These are phyloP conservation scores for Xerocomus nothofagi DNA, from an alignment of 1,284 basidiomycete species.

Conservation along the genomic window DNA sequence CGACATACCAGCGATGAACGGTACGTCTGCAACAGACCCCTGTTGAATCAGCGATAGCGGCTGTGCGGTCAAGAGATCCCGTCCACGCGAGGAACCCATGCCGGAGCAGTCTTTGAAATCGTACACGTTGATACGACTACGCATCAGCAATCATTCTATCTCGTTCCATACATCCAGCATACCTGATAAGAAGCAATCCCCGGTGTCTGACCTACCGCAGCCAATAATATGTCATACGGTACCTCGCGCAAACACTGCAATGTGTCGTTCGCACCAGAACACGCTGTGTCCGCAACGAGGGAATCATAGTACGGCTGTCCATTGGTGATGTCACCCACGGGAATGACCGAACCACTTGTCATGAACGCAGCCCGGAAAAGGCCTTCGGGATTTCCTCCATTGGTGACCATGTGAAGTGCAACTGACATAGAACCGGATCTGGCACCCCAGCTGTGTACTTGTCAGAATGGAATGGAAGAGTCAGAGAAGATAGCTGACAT, in stretches of 20 bases:
- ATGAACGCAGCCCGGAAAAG: conserved; percentile 40
- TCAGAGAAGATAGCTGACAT: conserved; percentile 26
- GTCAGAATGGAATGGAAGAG: background rate
- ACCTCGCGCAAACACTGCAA: conserved; percentile 35
- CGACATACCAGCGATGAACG: conserved; percentile 43
- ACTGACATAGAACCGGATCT: conserved; percentile 37
- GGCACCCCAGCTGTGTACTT: conserved; percentile 29
- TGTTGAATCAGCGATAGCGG: conserved; percentile 42
- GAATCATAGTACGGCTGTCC: conserved; percentile 29
- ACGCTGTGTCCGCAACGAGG: conserved; percentile 23
- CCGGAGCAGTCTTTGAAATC: too few relatives aligned
- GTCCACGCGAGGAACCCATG: conserved; percentile 54
- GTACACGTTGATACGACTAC: conserved; percentile 39
- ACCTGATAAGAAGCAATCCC: conserved; percentile 49
- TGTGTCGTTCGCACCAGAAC: conserved; percentile 24
- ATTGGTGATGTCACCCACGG: conserved; percentile 24
- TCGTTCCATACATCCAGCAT: background rate
- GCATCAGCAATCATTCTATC: background rate
- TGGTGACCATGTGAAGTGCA: conserved; percentile 30
- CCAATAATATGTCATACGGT: conserved; percentile 23
- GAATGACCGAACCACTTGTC: conserved; percentile 28
- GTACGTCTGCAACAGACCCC: conserved; percentile 46
- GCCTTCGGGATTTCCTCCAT: conserved; percentile 26
- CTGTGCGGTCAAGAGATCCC: conserved; percentile 48
- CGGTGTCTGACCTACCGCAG: conserved; percentile 14